Evolutionary conservation across 75 land plant species (phyloP).

Genomic region (Picea glauca): DNA sequence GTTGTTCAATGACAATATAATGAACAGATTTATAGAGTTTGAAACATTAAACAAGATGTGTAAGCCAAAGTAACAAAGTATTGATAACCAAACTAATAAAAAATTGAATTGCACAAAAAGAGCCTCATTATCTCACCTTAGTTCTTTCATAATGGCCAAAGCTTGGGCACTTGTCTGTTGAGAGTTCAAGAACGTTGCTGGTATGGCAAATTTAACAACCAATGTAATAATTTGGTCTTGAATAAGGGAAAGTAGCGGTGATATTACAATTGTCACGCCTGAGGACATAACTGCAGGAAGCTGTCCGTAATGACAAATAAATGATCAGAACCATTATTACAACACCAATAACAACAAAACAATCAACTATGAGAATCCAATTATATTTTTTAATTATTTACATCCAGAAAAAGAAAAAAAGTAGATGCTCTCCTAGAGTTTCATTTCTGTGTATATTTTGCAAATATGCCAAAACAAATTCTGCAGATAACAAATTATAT

Average conservation of each 20-base stretch:
- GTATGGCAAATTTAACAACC: slow-evolving; percentile 56
- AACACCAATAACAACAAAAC: not conserved
- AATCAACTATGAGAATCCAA: not conserved
- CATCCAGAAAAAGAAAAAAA: no score
- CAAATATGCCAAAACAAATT: not conserved
- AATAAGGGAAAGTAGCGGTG: slow-evolving; percentile 77
- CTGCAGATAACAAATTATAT: not conserved
- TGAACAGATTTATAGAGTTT: not conserved
- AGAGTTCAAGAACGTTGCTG: slow-evolving; percentile 85
- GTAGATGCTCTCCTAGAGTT: not conserved
- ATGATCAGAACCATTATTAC: not conserved
- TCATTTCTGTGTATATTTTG: not conserved
- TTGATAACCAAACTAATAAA: no score
- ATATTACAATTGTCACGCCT: slow-evolving; percentile 86
- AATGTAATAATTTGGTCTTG: slow-evolving; percentile 80
- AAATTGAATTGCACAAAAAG: slow-evolving; percentile 1
- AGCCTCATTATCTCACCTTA: slow-evolving; percentile 37
- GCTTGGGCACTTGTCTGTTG: slow-evolving; percentile 68
- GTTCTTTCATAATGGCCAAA: slow-evolving; percentile 58
- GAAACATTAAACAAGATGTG: no score
- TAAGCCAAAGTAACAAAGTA: no score
- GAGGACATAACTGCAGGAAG: slow-evolving; percentile 75
- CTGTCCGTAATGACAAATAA: slow-evolving; percentile 26
- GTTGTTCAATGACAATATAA: no score
- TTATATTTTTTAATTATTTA: not conserved